Evolutionary conservation across 2,329 filamentous ascomycete species (phyloP).

Genomic region (Colletotrichum cereale): DNA sequence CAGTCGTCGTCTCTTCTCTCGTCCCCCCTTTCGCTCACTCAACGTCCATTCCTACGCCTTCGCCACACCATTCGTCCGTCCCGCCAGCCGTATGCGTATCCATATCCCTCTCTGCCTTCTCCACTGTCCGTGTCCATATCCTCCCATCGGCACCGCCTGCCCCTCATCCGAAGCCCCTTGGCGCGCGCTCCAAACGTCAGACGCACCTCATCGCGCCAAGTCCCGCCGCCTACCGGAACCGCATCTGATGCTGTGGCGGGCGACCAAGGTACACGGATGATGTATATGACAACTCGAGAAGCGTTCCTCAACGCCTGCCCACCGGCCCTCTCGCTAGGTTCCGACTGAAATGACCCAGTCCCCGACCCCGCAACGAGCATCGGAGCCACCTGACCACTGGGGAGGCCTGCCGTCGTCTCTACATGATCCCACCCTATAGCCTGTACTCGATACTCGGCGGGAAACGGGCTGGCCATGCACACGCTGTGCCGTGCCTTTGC

Average conservation of each 20-base stretch:
- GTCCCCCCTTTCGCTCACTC: background rate
- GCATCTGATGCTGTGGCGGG: conserved; percentile 21
- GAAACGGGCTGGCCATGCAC: conserved; percentile 13
- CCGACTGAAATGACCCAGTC: background rate
- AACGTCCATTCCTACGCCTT: background rate
- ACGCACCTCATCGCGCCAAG: conserved; percentile 29
- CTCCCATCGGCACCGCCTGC: conserved; percentile 29
- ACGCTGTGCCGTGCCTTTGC: background rate
- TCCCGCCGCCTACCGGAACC: conserved; percentile 16
- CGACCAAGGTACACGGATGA: background rate
- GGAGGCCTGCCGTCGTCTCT: conserved; percentile 11
- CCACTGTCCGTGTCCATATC: background rate
- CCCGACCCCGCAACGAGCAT: background rate
- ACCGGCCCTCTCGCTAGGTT: background rate
- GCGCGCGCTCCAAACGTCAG: conserved; percentile 29
- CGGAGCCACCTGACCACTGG: background rate
- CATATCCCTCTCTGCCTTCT: conserved; percentile 6
- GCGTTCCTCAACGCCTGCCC: conserved; percentile 3
- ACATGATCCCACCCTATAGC: conserved; percentile 1
- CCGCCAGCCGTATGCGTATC: background rate
- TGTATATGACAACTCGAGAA: background rate
- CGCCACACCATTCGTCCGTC: conserved; percentile 8
- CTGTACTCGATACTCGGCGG: conserved; percentile 7
- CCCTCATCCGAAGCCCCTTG: conserved; percentile 24
- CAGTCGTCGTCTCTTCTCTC: conserved; percentile 3